phyloP scores from a whole-genome alignment of 1,139 yeast species.

The Pichia sp. region DNA sequence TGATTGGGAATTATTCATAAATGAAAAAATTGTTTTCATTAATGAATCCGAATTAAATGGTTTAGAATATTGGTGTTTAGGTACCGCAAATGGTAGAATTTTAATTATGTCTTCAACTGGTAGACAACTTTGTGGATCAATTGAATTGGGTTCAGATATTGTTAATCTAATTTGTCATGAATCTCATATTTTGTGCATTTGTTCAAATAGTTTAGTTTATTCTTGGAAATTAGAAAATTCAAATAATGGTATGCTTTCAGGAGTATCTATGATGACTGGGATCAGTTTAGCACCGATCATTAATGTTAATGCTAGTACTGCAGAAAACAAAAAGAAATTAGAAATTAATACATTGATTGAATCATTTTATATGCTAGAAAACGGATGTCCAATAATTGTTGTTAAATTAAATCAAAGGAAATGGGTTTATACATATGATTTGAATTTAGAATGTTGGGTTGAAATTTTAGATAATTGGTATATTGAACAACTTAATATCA shows the following conservation, averaged over 20 bases:
- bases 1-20: conserved; percentile 20
- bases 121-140: conserved; percentile 39
- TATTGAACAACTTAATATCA: conserved; percentile 14
- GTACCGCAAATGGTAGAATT: conserved; percentile 63
- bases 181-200: conserved; percentile 49
- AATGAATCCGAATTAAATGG: conserved; percentile 18
- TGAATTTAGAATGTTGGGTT: conserved; percentile 41
- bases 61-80: conserved; percentile 44
- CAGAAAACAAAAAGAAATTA: conserved; percentile 22
- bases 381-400: conserved; percentile 40
- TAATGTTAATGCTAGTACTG: conserved; percentile 33
- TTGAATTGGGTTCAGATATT: conserved; percentile 56
- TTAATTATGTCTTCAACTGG: conserved; percentile 74
- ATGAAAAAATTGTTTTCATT: conserved; percentile 23
- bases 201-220: conserved; percentile 43
- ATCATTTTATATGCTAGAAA: conserved; percentile 22
- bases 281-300: conserved; percentile 49
- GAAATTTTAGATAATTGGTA: conserved; percentile 46
- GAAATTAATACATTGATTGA: conserved; percentile 22
- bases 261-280: conserved; percentile 34
- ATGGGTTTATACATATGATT: conserved; percentile 36
- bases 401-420: conserved; percentile 28
- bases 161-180: conserved; percentile 47
- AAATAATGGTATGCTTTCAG: conserved; percentile 7
- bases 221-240: conserved; percentile 37